phyloP scores from a whole-genome alignment of 2,329 filamentous ascomycete species.

The Curvularia sp. region DNA sequence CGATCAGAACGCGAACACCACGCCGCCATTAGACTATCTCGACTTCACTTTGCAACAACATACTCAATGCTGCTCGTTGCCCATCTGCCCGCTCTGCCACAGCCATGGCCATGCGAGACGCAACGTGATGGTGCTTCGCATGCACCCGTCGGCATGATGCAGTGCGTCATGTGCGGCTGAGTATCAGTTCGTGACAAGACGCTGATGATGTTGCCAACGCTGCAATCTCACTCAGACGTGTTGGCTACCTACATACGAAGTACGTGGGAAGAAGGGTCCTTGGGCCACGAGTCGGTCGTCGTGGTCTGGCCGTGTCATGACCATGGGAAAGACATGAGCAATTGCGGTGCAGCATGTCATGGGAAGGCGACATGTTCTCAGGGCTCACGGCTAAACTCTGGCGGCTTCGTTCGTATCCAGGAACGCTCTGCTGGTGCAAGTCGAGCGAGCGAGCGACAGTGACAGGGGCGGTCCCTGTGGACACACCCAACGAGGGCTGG shows the following conservation, averaged over 20 bases:
- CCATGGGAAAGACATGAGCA: neutral
- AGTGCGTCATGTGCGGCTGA: slow-evolving; percentile 26
- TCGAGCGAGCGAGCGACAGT: slow-evolving; percentile 34
- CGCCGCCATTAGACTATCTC: slow-evolving; percentile 18
- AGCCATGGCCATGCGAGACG: neutral
- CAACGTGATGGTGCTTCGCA: neutral
- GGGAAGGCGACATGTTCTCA: slow-evolving; percentile 14
- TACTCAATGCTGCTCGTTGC: neutral
- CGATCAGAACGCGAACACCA: slow-evolving; percentile 30
- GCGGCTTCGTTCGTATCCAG: slow-evolving; percentile 24
- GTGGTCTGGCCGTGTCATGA: neutral
- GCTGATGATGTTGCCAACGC: slow-evolving; percentile 16
- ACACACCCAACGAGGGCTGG: slow-evolving; percentile 28
- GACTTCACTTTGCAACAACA: neutral
- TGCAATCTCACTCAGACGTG: slow-evolving; percentile 11
- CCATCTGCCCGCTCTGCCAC: neutral
- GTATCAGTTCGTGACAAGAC: neutral
- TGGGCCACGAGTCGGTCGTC: neutral
- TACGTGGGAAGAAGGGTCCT: neutral
- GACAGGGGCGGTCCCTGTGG: slow-evolving; percentile 39
- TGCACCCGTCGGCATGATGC: slow-evolving; percentile 4
- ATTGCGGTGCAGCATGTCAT: neutral
- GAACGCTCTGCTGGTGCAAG: slow-evolving; percentile 32
- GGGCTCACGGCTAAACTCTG: slow-evolving; percentile 27
- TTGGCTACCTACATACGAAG: neutral